phyloP scores from a whole-genome alignment of 2,329 filamentous ascomycete species.

The Pseudomassariella vexata region DNA sequence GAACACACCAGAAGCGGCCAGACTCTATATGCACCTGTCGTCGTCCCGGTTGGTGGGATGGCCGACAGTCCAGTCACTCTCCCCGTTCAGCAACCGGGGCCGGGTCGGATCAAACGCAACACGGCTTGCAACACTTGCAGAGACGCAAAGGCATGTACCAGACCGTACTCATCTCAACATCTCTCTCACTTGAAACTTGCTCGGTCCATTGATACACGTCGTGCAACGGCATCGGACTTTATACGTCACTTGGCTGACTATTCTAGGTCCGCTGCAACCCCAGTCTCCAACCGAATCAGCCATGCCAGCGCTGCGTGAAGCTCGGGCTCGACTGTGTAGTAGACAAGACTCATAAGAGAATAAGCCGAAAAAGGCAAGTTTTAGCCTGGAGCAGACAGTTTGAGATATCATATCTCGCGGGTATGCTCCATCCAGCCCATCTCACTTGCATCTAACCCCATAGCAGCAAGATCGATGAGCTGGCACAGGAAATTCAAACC shows the following conservation, averaged over 20 bases:
- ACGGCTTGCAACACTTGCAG: slow-evolving; percentile 26
- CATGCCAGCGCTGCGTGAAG: slow-evolving; percentile 25
- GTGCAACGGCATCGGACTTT: too few relatives aligned
- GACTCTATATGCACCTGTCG: too few relatives aligned
- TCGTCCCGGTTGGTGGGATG: too few relatives aligned
- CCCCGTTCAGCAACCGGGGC: too few relatives aligned
- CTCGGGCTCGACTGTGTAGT: slow-evolving; percentile 22
- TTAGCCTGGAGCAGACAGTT: not conserved
- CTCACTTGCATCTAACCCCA: not conserved
- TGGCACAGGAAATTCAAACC: slow-evolving; percentile 47
- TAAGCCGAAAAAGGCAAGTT: slow-evolving; percentile 24
- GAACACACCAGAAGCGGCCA: too few relatives aligned
- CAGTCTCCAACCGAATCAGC: slow-evolving; percentile 16
- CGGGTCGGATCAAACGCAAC: slow-evolving; percentile 24
- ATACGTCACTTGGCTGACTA: too few relatives aligned
- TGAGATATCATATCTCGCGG: not conserved
- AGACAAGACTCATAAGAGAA: slow-evolving; percentile 24
- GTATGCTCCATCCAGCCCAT: not conserved
- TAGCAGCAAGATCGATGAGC: slow-evolving; percentile 47
- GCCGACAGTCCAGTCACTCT: too few relatives aligned
- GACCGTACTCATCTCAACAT: not conserved
- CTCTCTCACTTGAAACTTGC: not conserved
- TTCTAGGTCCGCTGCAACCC: slow-evolving; percentile 26
- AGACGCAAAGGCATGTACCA: slow-evolving; percentile 23
- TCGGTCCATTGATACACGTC: slow-evolving; percentile 2